These are phyloP conservation scores for Lathyrus sativus DNA, from an alignment of 306 rosid species.

Conservation along the genomic window DNA sequence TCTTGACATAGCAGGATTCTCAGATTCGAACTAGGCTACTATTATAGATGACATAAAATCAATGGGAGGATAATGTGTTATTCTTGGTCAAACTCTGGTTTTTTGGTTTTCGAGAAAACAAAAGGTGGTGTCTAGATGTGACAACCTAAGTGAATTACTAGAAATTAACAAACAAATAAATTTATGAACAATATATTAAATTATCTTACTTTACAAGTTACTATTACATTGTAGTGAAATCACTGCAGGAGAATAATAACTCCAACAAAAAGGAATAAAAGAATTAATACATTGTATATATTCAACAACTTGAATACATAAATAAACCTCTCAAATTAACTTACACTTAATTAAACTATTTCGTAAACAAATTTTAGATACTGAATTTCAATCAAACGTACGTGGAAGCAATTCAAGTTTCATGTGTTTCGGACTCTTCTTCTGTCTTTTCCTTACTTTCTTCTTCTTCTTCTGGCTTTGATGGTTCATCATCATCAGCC, in stretches of 20 bases:
- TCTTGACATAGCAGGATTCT: no score
- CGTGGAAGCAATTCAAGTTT: conserved; percentile 7
- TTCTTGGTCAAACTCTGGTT: no score
- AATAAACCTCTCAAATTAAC: conserved; percentile 46
- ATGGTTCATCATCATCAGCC: conserved; percentile 26
- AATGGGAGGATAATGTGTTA: no score
- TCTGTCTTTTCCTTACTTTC: conserved; percentile 5
- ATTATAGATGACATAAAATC: no score
- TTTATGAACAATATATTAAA: conserved; percentile 18
- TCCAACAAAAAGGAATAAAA: conserved; percentile 23
- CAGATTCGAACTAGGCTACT: no score
- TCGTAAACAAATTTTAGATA: conserved; percentile 37
- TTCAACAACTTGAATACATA: conserved; percentile 36
- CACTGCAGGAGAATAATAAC: conserved; percentile 10
- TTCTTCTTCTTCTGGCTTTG: conserved; percentile 22
- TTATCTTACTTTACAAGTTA: conserved; percentile 20
- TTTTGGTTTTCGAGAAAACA: no score
- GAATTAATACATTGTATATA: conserved; percentile 26
- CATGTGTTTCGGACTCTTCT: conserved; percentile 26
- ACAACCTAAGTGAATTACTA: not conserved
- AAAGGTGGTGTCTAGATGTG: no score
- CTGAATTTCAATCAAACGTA: conserved; percentile 23
- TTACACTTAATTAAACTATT: conserved; percentile 38
- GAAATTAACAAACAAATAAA: conserved; percentile 19
- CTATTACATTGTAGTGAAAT: conserved; percentile 38